These are phyloP conservation scores for Cladorrhinum samala DNA, from an alignment of 495 filamentous ascomycete genomes.

Conservation along the genomic window DNA sequence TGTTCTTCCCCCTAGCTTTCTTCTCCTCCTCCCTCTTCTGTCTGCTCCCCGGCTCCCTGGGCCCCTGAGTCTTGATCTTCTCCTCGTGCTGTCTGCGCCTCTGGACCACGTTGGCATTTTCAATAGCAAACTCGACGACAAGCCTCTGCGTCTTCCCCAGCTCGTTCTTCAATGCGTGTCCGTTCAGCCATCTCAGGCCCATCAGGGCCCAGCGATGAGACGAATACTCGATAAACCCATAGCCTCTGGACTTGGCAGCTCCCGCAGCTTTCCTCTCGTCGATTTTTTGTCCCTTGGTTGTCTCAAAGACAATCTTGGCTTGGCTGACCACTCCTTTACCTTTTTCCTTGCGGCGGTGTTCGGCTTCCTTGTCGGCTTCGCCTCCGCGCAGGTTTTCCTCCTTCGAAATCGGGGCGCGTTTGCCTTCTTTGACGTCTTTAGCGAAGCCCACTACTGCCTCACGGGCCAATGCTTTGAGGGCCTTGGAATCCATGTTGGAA, in stretches of 20 bases:
- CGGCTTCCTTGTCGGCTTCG: conserved; percentile 70
- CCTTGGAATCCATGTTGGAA: conserved; percentile 74
- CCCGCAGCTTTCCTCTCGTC: conserved; percentile 46
- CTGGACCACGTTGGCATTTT: conserved; percentile 89
- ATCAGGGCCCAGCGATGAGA: conserved; percentile 92
- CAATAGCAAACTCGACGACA: conserved; percentile 96
- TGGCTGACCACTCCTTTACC: conserved; percentile 92
- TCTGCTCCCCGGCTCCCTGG: neutral
- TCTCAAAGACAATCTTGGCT: conserved; percentile 91
- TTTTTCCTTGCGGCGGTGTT: conserved; percentile 68
- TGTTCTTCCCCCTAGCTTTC: neutral
- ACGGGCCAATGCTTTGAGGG: conserved; percentile 83
- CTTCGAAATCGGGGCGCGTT: conserved; percentile 69
- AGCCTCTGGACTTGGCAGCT: conserved; percentile 79
- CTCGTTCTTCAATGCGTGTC: conserved; percentile 55
- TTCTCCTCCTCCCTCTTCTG: neutral
- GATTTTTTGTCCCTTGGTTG: conserved; percentile 72
- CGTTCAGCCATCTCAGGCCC: conserved; percentile 91
- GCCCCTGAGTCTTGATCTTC: conserved; percentile 51
- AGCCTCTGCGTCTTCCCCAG: conserved; percentile 53
- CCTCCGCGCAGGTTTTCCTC: conserved; percentile 78
- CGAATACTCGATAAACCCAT: conserved; percentile 96
- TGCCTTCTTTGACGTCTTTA: conserved; percentile 71
- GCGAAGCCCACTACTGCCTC: conserved; percentile 91
- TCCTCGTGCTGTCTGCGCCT: conserved; percentile 66